Percentiles rank a stretch among this genome's conserved stretches.
phyloP scores from a whole-genome alignment of 345 rosid genomes.

The Clausena lansium region DNA sequence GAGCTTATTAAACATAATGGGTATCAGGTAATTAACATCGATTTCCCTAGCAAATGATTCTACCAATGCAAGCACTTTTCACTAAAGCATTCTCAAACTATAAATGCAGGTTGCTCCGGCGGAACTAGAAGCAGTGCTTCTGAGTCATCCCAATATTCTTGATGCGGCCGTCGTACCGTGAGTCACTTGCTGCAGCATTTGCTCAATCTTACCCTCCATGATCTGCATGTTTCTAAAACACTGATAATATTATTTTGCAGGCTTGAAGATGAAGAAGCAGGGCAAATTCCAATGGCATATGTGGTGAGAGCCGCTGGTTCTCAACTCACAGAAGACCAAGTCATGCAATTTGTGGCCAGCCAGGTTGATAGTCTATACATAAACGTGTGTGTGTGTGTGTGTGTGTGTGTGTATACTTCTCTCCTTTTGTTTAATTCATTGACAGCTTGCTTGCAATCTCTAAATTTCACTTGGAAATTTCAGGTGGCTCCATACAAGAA shows the following conservation, averaged over 20 bases:
- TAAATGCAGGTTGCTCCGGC: conserved; percentile 61
- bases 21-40: conserved; percentile 40
- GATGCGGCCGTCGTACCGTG: conserved; percentile 67
- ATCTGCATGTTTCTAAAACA: neutral
- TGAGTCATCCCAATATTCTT: conserved; percentile 46
- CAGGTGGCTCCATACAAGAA: conserved; percentile 77
- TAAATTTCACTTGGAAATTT: neutral
- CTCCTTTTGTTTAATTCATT: neutral
- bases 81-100: neutral
- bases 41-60: neutral
- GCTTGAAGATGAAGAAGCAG: conserved; percentile 59
- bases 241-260: conserved; percentile 26
- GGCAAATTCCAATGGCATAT: conserved; percentile 70
- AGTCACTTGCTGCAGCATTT: conserved; percentile 10
- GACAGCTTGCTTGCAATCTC: neutral
- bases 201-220: neutral
- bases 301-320: conserved; percentile 48
- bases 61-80: neutral
- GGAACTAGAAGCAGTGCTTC: conserved; percentile 59
- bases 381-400: no score
- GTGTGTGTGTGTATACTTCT: neutral
- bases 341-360: conserved; percentile 51
- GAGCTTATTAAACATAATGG: conserved; percentile 76
- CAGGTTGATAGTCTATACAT: conserved; percentile 37
- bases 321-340: conserved; percentile 44